Conservation (phyloP, 208 protist genomes). For the Wallacemonas sp. region DNA sequence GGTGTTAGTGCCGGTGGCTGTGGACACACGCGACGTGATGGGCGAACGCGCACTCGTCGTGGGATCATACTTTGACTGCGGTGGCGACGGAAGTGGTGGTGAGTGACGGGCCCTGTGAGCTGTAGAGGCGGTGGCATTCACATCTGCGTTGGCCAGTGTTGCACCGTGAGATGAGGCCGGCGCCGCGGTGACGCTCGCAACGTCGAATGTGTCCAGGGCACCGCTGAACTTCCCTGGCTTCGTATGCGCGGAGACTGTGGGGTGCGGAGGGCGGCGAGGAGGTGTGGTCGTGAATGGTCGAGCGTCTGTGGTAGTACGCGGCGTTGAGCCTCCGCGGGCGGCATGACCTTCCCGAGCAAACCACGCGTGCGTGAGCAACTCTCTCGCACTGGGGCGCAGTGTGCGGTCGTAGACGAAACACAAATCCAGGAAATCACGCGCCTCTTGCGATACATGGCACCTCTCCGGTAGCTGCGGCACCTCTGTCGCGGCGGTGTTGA, state of each 20-base stretch:
- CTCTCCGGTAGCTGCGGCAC: conserved; percentile 48
- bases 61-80: too few species aligned
- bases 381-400: conserved; percentile 51
- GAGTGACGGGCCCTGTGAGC: too few species aligned
- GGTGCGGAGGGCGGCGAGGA: too few species aligned
- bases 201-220: conserved; percentile 3
- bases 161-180: too few species aligned
- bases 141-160: background rate
- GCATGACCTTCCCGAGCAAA: too few species aligned
- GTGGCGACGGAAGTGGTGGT: too few species aligned
- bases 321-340: background rate
- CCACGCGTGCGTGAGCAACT: conserved; percentile 74
- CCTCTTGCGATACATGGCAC: conserved; percentile 23
- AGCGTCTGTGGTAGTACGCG: background rate
- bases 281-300: too few species aligned
- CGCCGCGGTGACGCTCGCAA: too few species aligned
- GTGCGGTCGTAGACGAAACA: conserved; percentile 72
- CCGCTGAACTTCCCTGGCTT: background rate
- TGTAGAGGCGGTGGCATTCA: too few species aligned
- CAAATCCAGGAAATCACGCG: conserved; percentile 68
- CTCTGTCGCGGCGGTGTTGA: conserved; percentile 27
- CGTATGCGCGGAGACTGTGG: too few species aligned
- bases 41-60: background rate
- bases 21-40: background rate
- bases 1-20: background rate